These are phyloP conservation scores for Amanita pallidorosea DNA, from an alignment of 768 basidiomycete genomes.

Conservation along the genomic window DNA sequence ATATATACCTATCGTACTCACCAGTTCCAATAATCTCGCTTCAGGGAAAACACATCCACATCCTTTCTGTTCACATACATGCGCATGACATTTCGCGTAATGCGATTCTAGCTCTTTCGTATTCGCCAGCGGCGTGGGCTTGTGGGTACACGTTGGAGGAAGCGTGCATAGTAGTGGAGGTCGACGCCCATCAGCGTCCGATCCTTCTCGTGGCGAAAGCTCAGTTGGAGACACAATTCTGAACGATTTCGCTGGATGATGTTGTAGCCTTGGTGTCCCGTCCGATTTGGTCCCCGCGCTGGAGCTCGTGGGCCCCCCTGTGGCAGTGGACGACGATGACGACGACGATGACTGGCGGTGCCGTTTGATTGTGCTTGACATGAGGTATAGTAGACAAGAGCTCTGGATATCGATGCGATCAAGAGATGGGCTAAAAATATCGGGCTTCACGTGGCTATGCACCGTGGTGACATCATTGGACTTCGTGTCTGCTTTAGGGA, in stretches of 20 bases:
- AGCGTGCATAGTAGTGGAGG: slow-evolving; percentile 56
- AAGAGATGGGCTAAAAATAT: not conserved
- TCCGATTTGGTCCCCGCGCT: slow-evolving; percentile 20
- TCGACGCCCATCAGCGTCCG: not conserved
- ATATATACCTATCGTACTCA: slow-evolving; percentile 27
- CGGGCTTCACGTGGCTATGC: not conserved
- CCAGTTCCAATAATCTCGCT: slow-evolving; percentile 64
- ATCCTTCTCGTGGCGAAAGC: not conserved
- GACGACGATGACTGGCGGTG: slow-evolving; percentile 26
- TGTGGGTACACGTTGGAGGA: slow-evolving; percentile 72
- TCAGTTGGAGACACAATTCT: slow-evolving; percentile 3
- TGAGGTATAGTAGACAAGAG: not conserved
- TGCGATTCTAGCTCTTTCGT: slow-evolving; percentile 70
- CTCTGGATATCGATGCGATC: not conserved
- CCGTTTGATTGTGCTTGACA: slow-evolving; percentile 18
- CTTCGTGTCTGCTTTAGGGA: too few relatives aligned
- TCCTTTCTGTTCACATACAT: slow-evolving; percentile 59
- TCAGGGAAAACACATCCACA: slow-evolving; percentile 86
- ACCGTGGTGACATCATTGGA: too few relatives aligned
- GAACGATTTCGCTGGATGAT: slow-evolving; percentile 6
- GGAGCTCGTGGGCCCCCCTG: slow-evolving; percentile 23
- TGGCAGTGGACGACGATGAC: slow-evolving; percentile 17
- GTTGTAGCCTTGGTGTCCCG: slow-evolving; percentile 9
- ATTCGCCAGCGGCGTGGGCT: slow-evolving; percentile 51
- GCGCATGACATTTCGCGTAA: slow-evolving; percentile 76